Conservation (phyloP, 257 asterid genomes). For the Thymus quinquecostatus region DNA sequence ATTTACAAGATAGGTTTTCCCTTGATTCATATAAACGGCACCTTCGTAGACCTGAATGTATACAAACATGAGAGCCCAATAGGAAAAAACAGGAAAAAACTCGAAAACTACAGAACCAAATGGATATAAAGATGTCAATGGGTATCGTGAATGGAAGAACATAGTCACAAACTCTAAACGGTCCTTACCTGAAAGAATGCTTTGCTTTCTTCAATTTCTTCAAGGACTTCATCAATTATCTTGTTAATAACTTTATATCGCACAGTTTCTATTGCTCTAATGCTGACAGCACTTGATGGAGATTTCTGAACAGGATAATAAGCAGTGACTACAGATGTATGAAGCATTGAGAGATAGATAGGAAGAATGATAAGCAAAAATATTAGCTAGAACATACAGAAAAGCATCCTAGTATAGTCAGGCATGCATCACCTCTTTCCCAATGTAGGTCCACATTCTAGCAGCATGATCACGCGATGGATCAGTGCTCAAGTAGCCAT, state of each 20-base stretch:
- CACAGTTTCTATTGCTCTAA: slow-evolving; percentile 81
- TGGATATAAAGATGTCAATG: slow-evolving; percentile 8
- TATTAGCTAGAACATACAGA: slow-evolving; percentile 16
- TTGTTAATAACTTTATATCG: slow-evolving; percentile 78
- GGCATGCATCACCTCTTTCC: slow-evolving; percentile 68
- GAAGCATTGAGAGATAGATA: slow-evolving; percentile 8
- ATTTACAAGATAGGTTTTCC: slow-evolving; percentile 82
- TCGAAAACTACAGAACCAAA: slow-evolving; percentile 17
- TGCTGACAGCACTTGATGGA: slow-evolving; percentile 66
- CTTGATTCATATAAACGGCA: slow-evolving; percentile 96
- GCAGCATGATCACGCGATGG: slow-evolving; percentile 56
- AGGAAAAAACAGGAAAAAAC: slow-evolving; percentile 14
- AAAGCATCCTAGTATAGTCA: slow-evolving; percentile 12
- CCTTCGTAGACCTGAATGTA: slow-evolving; percentile 87
- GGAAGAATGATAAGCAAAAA: slow-evolving; percentile 18
- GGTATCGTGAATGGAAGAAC: neutral
- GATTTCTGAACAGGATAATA: slow-evolving; percentile 55
- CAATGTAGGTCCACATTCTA: slow-evolving; percentile 87
- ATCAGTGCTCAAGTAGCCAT: slow-evolving; percentile 68
- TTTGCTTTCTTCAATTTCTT: slow-evolving; percentile 97
- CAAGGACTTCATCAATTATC: slow-evolving; percentile 71
- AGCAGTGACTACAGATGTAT: slow-evolving; percentile 19
- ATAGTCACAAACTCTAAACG: slow-evolving; percentile 18
- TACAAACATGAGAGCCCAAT: slow-evolving; percentile 28
- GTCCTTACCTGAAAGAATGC: slow-evolving; percentile 88